Evolutionary conservation across 1,284 basidiomycete species (phyloP), one percentile per base, ranked within the genome.

Genomic region (Cryptococcus hybrid): DNA sequence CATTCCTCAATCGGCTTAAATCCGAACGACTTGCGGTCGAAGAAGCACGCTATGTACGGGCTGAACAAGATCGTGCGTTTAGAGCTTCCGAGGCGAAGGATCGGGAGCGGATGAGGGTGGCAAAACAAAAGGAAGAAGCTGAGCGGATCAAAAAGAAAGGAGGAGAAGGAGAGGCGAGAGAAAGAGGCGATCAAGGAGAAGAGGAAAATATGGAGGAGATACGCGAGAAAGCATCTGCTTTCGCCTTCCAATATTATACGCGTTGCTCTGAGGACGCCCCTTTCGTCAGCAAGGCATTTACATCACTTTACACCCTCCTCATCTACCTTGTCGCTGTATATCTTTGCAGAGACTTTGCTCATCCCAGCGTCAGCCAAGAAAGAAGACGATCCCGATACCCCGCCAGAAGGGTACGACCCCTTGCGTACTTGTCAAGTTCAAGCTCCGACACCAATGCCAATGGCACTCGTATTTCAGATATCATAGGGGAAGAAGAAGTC

Each of bases 21-120:
- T 69, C 78, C 0, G 80, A 84, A 52, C 71, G 78, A 12, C 66
- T 72, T 3, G 67, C 78, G 72, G 80, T 86, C 3, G 85, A 87
- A 48, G 83, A 84, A 24, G 87, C 90, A 15, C 82, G 91, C 1
- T 78, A 81, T 15, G 69, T 93, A 18, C 82, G 92, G 7, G 88
- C 86, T 18, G 88, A 91, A 65, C 92, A 94, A 68, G 92, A 96
- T 66, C 81, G 83, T 2, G 89, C 89, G 1, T 90, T 90, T 75
- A 80, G 80, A 45, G 85, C 86, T 47, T 82, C 86, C 0, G 85
- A 84, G 7, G 74, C 80, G 39, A 78, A 83, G n/a, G 92, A 96
- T 70, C 80, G 83, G 13, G 88, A 88, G 67, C 65, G 64, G 51
- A 55, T 73, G 34, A 52, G 64, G 8, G 59, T 59, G 7, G 59